Conservation (phyloP, 306 rosid genomes). For the peach (Prunus persica) region Prunus_persica_NCBIv2 NC_034009.1:24742501-24743000, state of each 20-base stretch:
- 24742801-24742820: conserved; percentile 26
- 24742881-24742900: conserved; percentile 95
- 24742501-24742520: conserved; percentile 12
- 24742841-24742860: conserved; percentile 97
- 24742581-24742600: conserved; percentile 98
- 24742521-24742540: conserved; percentile 94
- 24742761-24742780: conserved; percentile 60
- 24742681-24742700: conserved; percentile 62
- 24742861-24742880: conserved; percentile 96
- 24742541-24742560: conserved; percentile 94
- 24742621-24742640: conserved; percentile 97
- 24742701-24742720: conserved; percentile 92
- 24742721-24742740: conserved; percentile 99
- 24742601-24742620: conserved; percentile 93
- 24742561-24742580: conserved; percentile 98
- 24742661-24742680: conserved; percentile 43
- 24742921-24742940: conserved; percentile 9
- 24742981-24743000: not conserved
- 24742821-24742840: conserved; percentile 99
- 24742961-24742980: not conserved
- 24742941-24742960: not conserved
- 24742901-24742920: conserved; percentile 85
- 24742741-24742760: conserved; percentile 99
- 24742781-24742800: conserved; percentile 22
- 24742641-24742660: conserved; percentile 61